Evolutionary conservation across 768 basidiomycete species (phyloP).

Genomic region (Russula sp.): DNA sequence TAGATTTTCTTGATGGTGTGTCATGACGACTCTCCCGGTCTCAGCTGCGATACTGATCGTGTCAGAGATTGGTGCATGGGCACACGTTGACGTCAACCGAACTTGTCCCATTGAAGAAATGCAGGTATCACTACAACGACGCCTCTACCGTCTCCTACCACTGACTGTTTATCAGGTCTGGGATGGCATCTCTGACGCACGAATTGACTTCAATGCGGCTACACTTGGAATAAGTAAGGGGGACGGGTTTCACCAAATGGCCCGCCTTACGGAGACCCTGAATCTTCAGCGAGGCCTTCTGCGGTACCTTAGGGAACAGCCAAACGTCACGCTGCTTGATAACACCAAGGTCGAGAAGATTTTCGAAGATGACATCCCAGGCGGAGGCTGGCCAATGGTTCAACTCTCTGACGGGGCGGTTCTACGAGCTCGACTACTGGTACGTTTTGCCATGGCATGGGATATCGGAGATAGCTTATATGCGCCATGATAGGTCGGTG

Average conservation of each 20-base stretch:
- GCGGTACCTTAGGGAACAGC: slow-evolving; percentile 45
- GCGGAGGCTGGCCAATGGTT: slow-evolving; percentile 75
- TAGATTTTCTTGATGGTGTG: slow-evolving; percentile 57
- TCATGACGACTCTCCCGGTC: background rate
- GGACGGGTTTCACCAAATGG: slow-evolving; percentile 46
- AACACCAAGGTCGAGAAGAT: slow-evolving; percentile 71
- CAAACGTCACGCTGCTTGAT: slow-evolving; percentile 58
- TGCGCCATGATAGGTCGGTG: slow-evolving; percentile 61
- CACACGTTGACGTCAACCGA: slow-evolving; percentile 56
- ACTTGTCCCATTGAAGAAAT: slow-evolving; percentile 76
- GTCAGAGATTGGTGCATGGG: slow-evolving; percentile 81
- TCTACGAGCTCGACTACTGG: slow-evolving; percentile 68
- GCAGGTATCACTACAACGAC: slow-evolving; percentile 47
- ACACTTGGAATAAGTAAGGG: slow-evolving; percentile 32
- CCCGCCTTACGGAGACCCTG: slow-evolving; percentile 83
- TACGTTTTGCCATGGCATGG: slow-evolving; percentile 31
- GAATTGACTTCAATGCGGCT: slow-evolving; percentile 61
- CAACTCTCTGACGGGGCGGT: slow-evolving; percentile 59
- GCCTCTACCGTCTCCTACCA: slow-evolving; percentile 5
- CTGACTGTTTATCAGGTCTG: slow-evolving; percentile 52
- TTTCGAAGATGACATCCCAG: slow-evolving; percentile 36
- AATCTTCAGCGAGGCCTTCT: slow-evolving; percentile 88
- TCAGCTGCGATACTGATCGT: background rate
- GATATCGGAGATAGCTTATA: background rate
- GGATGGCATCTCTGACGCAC: slow-evolving; percentile 83